Percentiles rank a stretch among this genome's conserved stretches.
Conservation (phyloP, 345 rosid species). For the Syzygium jambos region DNA sequence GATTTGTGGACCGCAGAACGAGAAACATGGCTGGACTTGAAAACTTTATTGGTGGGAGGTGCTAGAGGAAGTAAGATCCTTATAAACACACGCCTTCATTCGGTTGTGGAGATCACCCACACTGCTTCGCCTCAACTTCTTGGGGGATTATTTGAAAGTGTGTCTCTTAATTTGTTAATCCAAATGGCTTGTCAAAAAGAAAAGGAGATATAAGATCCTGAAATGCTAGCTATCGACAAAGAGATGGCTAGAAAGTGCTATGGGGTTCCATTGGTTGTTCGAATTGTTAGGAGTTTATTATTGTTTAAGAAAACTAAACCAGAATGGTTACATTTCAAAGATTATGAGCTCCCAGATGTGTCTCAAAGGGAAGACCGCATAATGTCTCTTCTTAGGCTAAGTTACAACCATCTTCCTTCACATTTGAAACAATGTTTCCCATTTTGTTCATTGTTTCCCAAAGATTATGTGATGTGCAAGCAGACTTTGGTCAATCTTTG, state of each 20-base stretch:
- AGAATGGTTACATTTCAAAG: neutral
- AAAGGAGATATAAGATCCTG: neutral
- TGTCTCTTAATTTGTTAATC: neutral
- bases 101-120: neutral
- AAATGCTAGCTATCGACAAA: neutral
- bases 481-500: neutral
- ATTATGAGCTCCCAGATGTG: accelerated
- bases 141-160: neutral
- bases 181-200: neutral
- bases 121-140: neutral
- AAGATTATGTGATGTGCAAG: accelerated
- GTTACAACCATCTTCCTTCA: neutral
- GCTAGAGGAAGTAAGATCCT: neutral
- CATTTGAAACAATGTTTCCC: neutral
- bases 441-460: accelerated
- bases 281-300: neutral
- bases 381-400: accelerated
- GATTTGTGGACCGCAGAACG: neutral
- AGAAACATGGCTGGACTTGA: neutral
- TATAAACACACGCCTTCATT: neutral
- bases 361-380: accelerated
- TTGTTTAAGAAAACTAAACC: accelerated
- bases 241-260: neutral
- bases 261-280: neutral
- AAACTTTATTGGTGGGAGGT: neutral